These are phyloP conservation scores for Echium plantagineum DNA, from an alignment of 257 asterid genomes.

Conservation along the genomic window DNA sequence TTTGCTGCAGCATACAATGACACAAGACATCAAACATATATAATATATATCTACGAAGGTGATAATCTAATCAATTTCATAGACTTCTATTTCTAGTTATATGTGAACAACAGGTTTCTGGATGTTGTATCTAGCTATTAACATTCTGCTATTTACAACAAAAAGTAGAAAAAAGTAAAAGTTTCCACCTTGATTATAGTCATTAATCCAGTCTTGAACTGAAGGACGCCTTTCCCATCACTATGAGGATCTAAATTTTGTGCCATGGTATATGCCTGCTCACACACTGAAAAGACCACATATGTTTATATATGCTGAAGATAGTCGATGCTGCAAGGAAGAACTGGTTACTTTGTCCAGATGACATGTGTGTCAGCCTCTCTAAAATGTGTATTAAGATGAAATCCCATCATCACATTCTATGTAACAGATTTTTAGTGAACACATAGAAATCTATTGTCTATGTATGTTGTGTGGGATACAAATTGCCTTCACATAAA, in stretches of 20 bases:
- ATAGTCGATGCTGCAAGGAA: too few relatives aligned
- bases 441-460: too few relatives aligned
- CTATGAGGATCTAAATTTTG: conserved; percentile 90
- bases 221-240: conserved; percentile 95
- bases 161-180: conserved; percentile 9
- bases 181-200: conserved; percentile 80
- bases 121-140: not conserved
- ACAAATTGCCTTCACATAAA: too few relatives aligned
- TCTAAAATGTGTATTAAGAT: too few relatives aligned
- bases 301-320: not conserved
- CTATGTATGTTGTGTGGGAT: too few relatives aligned
- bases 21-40: not conserved
- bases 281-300: conserved; percentile 51
- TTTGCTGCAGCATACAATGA: conserved; percentile 54
- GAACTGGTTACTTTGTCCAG: too few relatives aligned
- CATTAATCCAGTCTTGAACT: conserved; percentile 94
- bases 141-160: not conserved
- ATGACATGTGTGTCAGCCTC: too few relatives aligned
- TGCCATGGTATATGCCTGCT: conserved; percentile 97
- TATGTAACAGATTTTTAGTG: not conserved
- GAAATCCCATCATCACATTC: not conserved
- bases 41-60: too few relatives aligned
- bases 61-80: too few relatives aligned
- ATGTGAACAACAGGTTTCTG: too few relatives aligned
- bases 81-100: too few relatives aligned